Evolutionary conservation across 441 rosid species (phyloP).

Genomic region (Populus hybrid): DNA sequence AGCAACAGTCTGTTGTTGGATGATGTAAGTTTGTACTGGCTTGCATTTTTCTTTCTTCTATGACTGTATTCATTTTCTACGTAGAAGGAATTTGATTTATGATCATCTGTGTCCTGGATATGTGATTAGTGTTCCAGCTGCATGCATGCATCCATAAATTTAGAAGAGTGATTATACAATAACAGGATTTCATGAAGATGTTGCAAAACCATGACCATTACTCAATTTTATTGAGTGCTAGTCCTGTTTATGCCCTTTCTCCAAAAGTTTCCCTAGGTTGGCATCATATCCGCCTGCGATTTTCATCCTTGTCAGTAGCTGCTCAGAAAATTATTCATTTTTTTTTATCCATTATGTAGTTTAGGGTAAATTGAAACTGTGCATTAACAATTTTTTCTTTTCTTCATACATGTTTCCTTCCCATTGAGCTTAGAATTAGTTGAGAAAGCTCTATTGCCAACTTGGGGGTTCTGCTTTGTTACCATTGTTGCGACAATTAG

Average conservation of each 20-base stretch:
- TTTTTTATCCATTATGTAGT: neutral
- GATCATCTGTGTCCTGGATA: neutral
- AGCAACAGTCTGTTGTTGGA: conserved; percentile 96
- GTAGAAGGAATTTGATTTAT: neutral
- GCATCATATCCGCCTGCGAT: neutral
- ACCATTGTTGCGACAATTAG: neutral
- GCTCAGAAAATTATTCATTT: neutral
- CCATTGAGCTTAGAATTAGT: neutral
- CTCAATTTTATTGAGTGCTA: neutral
- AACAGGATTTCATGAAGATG: neutral
- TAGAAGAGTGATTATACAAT: neutral
- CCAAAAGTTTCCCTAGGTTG: neutral
- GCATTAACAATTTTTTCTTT: neutral
- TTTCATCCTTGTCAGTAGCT: neutral
- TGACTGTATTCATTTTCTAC: neutral
- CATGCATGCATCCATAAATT: neutral
- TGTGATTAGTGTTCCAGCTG: neutral
- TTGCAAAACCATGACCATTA: neutral
- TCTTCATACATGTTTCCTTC: neutral
- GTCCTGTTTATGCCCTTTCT: neutral
- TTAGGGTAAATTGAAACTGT: neutral
- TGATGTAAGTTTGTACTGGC: conserved; percentile 72
- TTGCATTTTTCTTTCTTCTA: conserved; percentile 3
- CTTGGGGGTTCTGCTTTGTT: neutral
- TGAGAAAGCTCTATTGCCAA: neutral